Conservation (phyloP, 2,329 filamentous ascomycete species). For the Exophiala lecanii-corni region DNA sequence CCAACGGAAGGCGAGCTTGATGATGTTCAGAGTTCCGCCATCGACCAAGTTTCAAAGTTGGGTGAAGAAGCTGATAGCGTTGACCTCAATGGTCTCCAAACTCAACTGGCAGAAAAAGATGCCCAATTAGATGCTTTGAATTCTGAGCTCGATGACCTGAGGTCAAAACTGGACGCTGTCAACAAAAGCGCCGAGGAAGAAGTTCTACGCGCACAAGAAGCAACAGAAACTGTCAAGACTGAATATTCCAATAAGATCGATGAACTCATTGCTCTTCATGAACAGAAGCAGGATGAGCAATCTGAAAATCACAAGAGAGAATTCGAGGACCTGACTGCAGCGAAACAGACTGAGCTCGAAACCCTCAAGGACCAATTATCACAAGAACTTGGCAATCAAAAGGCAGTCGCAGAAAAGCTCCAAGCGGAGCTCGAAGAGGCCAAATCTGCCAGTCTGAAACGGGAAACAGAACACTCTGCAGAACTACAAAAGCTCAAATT, state of each 20-base stretch:
- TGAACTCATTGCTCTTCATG: slow-evolving; percentile 17
- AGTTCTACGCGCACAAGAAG: slow-evolving; percentile 35
- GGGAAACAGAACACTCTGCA: slow-evolving; percentile 11
- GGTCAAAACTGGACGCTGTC: slow-evolving; percentile 34
- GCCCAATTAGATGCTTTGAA: slow-evolving; percentile 18
- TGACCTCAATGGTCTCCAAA: slow-evolving; percentile 5
- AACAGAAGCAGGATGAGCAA: slow-evolving; percentile 15
- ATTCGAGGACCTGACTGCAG: slow-evolving; percentile 38
- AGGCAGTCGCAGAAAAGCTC: slow-evolving; percentile 8
- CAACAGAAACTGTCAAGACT: slow-evolving; percentile 30
- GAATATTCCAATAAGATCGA: slow-evolving; percentile 19
- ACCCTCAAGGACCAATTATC: slow-evolving; percentile 2
- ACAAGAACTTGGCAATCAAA: slow-evolving; percentile 1
- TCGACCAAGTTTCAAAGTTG: slow-evolving; percentile 5
- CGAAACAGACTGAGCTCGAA: slow-evolving; percentile 13
- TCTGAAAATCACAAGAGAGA: slow-evolving; percentile 15
- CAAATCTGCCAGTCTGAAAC: slow-evolving; percentile 9
- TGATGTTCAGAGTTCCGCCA: slow-evolving; percentile 13
- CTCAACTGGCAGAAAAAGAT: slow-evolving; percentile 14
- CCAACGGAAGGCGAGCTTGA: slow-evolving; percentile 21
- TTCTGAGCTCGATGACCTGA: slow-evolving; percentile 32
- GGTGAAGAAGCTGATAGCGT: background rate
- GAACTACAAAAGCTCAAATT: slow-evolving; percentile 16
- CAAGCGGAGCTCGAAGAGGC: slow-evolving; percentile 9
- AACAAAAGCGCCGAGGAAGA: slow-evolving; percentile 38